A percentile compares a stretch with the other conserved stretches of the same genome.
Conservation (phyloP, 2,329 filamentous ascomycete species). For the Leptosphaerulina australis region DNA sequence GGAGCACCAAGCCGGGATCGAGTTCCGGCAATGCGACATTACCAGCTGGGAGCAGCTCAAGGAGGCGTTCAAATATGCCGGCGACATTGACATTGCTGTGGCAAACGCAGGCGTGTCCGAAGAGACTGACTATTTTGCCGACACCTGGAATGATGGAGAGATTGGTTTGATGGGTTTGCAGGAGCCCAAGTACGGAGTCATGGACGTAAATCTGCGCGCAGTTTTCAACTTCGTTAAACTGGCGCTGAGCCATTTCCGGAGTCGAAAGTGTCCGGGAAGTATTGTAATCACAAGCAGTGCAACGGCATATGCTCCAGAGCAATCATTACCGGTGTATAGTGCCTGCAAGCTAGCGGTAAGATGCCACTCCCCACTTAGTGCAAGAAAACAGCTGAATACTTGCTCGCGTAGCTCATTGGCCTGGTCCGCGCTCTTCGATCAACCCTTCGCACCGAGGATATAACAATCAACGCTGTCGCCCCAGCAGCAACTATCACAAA, state of each 20-base stretch:
- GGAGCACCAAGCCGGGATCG: slow-evolving; percentile 13
- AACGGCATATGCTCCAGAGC: slow-evolving; percentile 49
- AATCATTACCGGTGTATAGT: slow-evolving; percentile 45
- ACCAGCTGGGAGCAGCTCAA: slow-evolving; percentile 34
- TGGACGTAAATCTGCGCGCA: slow-evolving; percentile 47
- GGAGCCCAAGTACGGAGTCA: slow-evolving; percentile 30
- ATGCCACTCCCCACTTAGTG: slow-evolving; percentile 42
- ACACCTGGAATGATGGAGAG: slow-evolving; percentile 31
- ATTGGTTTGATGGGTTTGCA: slow-evolving; percentile 34
- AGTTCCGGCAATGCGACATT: slow-evolving; percentile 37
- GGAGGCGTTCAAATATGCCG: slow-evolving; percentile 27
- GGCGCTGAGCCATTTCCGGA: slow-evolving; percentile 14
- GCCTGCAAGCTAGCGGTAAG: slow-evolving; percentile 32
- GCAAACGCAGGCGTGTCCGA: slow-evolving; percentile 47
- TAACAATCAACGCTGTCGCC: slow-evolving; percentile 51
- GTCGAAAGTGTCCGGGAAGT: slow-evolving; percentile 29
- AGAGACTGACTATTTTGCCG: slow-evolving; percentile 41
- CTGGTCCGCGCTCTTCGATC: too few species aligned
- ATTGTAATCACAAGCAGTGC: slow-evolving; percentile 51
- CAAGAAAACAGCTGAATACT: too few species aligned
- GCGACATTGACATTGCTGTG: slow-evolving; percentile 42
- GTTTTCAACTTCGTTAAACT: slow-evolving; percentile 47
- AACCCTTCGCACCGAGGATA: slow-evolving; percentile 25
- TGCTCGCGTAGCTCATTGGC: too few species aligned
- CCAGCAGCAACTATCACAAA: slow-evolving; percentile 46